Percentiles rank a stretch among this genome's conserved stretches.
phyloP scores from a whole-genome alignment of 148 eudicot genomes.

The Camellia sinensis region DNA sequence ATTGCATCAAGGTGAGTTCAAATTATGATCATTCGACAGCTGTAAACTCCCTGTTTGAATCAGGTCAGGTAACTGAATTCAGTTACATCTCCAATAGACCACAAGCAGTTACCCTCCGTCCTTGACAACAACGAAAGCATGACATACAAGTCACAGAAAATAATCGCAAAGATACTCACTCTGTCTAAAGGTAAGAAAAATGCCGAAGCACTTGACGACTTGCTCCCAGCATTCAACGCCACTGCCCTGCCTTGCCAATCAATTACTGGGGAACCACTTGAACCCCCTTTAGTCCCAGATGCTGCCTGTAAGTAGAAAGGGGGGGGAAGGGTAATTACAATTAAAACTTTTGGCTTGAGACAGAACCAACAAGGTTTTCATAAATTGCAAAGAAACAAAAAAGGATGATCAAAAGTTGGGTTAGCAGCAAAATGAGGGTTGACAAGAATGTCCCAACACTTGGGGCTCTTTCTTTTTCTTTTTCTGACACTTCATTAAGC shows the following conservation, averaged over 20 bases:
- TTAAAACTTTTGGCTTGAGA: background rate
- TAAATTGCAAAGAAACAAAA: background rate
- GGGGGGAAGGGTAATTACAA: slow-evolving; percentile 9
- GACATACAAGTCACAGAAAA: background rate
- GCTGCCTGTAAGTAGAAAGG: slow-evolving; percentile 59
- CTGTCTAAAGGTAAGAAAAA: slow-evolving; percentile 95
- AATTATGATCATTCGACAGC: too few relatives aligned
- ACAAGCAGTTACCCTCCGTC: too few relatives aligned
- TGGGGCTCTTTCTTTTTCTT: background rate
- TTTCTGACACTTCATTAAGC: background rate
- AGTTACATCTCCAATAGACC: too few relatives aligned
- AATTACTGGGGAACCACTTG: slow-evolving; percentile 98
- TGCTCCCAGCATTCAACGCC: slow-evolving; percentile 97
- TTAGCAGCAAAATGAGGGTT: background rate
- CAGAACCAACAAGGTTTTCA: background rate
- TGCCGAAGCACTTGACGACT: slow-evolving; percentile 90
- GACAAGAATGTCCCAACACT: background rate
- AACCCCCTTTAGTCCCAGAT: slow-evolving; percentile 99
- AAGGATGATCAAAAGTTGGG: background rate
- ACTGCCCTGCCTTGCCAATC: slow-evolving; percentile 99
- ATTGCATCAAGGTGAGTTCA: too few relatives aligned
- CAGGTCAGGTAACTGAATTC: too few relatives aligned
- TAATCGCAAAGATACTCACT: slow-evolving; percentile 37
- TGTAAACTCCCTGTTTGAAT: too few relatives aligned
- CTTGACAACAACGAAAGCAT: background rate